Evolutionary conservation across 768 basidiomycete species (phyloP), one percentile per base, ranked within the genome.

Genomic region (Russula sp.): DNA sequence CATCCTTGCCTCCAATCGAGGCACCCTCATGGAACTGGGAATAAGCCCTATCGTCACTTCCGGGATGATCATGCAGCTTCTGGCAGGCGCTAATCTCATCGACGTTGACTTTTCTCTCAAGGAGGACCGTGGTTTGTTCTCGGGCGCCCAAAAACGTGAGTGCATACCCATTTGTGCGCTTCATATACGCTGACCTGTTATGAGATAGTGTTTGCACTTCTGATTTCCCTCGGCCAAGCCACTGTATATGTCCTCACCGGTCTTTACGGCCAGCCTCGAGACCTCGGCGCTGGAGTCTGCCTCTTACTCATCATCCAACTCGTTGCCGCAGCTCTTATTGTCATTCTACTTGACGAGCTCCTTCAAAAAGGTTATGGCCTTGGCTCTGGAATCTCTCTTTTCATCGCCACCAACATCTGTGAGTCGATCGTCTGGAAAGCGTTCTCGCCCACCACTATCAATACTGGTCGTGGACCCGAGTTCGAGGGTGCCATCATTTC

Each of bases 391-490:
- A 98, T 99, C 75, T 95, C 94, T 60, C 87, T 98, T 60, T 98
- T 98, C 83, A 97, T 98, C 69, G 97, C 96, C 5, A 98, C 97
- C 78, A 99, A 98, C 81, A 98, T 99, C 69, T 98, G 96, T 75
- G 97, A 99, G 75, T 92, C 89, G 65, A 98, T 99, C 77, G 86
- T 98, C 72, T 99, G 96, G 96, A 99, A 99, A 72, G 97, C 96
- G 1, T 98, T 99, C 78, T 95, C 93, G 1, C 97, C 97, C 10
- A 98, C 93, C 22, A 98, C 97, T 49, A 76, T 98, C 76, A 98
- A 98, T 83, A 98, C 94, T 35, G 97, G 96, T 42, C 90, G 96
- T 65, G 96, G 96, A 3, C 90, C 95, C 56, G 97, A 99, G 74
- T 99, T 98, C 67, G 96, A 98, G 70, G 97, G 97, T 64, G 97